phyloP scores from a whole-genome alignment of 2,329 filamentous ascomycete genomes.

The Fusarium hainanense region DNA sequence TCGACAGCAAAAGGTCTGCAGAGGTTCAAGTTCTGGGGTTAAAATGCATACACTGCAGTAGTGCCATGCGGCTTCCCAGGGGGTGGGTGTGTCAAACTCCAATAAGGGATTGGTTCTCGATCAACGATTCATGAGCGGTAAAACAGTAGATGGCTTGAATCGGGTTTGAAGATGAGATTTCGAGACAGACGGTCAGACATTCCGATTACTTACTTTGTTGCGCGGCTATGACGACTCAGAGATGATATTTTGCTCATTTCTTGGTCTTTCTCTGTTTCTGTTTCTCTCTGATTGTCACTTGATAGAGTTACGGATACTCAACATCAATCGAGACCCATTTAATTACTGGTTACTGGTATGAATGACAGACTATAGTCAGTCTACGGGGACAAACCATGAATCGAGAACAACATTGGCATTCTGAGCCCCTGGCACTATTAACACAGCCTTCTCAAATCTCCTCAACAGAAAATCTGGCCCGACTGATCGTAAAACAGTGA shows the following conservation, averaged over 20 bases:
- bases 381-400: slow-evolving; percentile 16
- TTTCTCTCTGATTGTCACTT: not conserved
- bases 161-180: slow-evolving; percentile 25
- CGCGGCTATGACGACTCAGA: slow-evolving; percentile 6
- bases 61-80: slow-evolving; percentile 38
- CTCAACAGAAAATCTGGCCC: slow-evolving; percentile 28
- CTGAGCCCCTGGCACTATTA: not conserved
- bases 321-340: not conserved
- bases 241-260: not conserved
- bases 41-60: slow-evolving; percentile 40
- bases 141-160: slow-evolving; percentile 26
- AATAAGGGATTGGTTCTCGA: not conserved
- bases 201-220: not conserved
- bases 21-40: slow-evolving; percentile 21
- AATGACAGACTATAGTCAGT: not conserved
- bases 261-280: not conserved
- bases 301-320: not conserved
- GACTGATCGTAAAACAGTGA: slow-evolving; percentile 1
- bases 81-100: slow-evolving; percentile 30
- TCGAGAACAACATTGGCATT: slow-evolving; percentile 17
- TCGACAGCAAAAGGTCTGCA: slow-evolving; percentile 15
- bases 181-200: slow-evolving; percentile 22
- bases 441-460: slow-evolving; percentile 29
- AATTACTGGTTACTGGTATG: not conserved
- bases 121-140: slow-evolving; percentile 17